Percentiles rank a stretch among this genome's conserved stretches.
Conservation (phyloP, 2,329 filamentous ascomycete genomes). For the Penicillium brevicompactum region DNA sequence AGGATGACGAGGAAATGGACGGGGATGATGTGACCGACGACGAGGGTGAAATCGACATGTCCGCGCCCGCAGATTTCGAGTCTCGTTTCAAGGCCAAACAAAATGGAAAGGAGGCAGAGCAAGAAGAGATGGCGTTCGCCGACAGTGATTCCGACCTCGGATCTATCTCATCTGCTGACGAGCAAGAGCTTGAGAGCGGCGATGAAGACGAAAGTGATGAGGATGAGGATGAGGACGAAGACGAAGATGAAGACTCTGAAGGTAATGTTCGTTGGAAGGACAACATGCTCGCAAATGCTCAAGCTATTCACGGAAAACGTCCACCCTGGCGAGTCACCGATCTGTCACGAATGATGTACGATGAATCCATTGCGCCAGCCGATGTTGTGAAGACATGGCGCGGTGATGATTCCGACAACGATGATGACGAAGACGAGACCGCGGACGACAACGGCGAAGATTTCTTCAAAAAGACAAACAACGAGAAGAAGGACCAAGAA, state of each 20-base stretch:
- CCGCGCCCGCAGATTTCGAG: conserved; percentile 47
- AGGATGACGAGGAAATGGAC: conserved; percentile 54
- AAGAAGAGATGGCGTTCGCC: conserved; percentile 82
- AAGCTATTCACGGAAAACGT: conserved; percentile 68
- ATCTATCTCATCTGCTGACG: conserved; percentile 70
- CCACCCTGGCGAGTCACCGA: conserved; percentile 77
- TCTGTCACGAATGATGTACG: conserved; percentile 85
- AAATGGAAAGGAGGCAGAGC: conserved; percentile 59
- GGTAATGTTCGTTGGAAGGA: conserved; percentile 89
- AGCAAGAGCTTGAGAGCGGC: conserved; percentile 55
- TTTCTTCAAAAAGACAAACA: conserved; percentile 62
- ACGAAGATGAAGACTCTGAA: conserved; percentile 57
- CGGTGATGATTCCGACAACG: conserved; percentile 64
- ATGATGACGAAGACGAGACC: conserved; percentile 56
- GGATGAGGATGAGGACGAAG: conserved; percentile 50
- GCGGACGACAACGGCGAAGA: conserved; percentile 68
- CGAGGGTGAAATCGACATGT: conserved; percentile 39
- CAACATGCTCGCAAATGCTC: conserved; percentile 76
- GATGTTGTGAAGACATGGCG: conserved; percentile 81
- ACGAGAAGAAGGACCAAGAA: conserved; percentile 50
- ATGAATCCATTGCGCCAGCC: conserved; percentile 71
- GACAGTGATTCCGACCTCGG: conserved; percentile 97
- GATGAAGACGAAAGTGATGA: conserved; percentile 49
- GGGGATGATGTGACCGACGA: conserved; percentile 46
- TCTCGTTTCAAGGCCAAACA: conserved; percentile 46